A percentile compares a stretch with the other conserved stretches of the same genome.
phyloP scores from a whole-genome alignment of 2,329 filamentous ascomycete species.

The Colletotrichum phormii region DNA sequence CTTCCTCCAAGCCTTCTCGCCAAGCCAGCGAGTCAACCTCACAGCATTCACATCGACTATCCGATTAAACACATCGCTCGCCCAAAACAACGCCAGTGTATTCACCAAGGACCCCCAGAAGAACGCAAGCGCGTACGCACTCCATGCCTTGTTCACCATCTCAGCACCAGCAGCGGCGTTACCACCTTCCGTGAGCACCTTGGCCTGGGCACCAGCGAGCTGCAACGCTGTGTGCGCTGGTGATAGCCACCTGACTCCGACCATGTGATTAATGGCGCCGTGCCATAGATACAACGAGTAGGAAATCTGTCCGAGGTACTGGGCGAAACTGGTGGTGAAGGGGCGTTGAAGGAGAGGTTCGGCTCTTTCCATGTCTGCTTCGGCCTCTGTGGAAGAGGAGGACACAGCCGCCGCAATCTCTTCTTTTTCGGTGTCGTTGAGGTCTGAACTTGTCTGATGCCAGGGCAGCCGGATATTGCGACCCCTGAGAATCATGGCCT shows the following conservation, averaged over 20 bases:
- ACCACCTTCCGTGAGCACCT: not conserved
- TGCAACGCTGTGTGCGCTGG: not conserved
- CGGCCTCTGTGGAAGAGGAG: slow-evolving; percentile 63
- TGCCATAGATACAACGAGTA: slow-evolving; percentile 73
- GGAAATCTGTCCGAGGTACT: slow-evolving; percentile 70
- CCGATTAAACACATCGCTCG: slow-evolving; percentile 14
- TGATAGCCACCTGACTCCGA: slow-evolving; percentile 47
- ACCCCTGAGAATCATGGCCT: slow-evolving; percentile 49
- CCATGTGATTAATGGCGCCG: slow-evolving; percentile 63
- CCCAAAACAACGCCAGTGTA: slow-evolving; percentile 18
- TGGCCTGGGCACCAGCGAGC: not conserved
- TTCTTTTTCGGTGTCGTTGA: slow-evolving; percentile 47
- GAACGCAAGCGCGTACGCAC: not conserved
- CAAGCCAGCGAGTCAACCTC: slow-evolving; percentile 4
- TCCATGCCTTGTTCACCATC: not conserved
- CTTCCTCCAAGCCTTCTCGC: slow-evolving; percentile 19
- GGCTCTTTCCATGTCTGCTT: slow-evolving; percentile 51
- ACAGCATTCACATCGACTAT: slow-evolving; percentile 10
- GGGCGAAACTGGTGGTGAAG: slow-evolving; percentile 61
- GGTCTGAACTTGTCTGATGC: not conserved
- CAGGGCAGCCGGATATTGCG: not conserved
- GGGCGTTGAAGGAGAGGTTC: slow-evolving; percentile 57
- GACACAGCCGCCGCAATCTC: slow-evolving; percentile 55
- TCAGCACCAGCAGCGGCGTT: not conserved
- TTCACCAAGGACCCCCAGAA: slow-evolving; percentile 4